phyloP scores from a whole-genome alignment of 495 filamentous ascomycete genomes.

The Penicillium cataractarum region DNA sequence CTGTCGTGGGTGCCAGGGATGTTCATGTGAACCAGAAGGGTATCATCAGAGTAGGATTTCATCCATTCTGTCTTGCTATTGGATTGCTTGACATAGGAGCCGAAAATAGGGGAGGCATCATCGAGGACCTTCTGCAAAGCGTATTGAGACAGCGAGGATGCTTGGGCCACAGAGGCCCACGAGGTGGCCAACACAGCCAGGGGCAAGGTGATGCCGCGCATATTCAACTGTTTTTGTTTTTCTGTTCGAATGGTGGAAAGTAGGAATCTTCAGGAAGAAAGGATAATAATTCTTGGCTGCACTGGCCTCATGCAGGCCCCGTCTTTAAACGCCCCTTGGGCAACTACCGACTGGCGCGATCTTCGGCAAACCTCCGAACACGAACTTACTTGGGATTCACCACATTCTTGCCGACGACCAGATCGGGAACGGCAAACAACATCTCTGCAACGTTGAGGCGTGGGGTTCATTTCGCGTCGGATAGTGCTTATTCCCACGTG shows the following conservation, averaged over 20 bases:
- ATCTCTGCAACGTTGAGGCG: not conserved
- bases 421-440: not conserved
- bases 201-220: not conserved
- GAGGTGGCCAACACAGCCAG: conserved; percentile 8
- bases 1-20: conserved; percentile 59
- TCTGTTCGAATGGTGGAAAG: not conserved
- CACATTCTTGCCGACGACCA: not conserved
- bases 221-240: not conserved
- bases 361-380: not conserved
- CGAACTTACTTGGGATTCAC: not conserved
- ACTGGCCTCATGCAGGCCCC: not conserved
- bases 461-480: not conserved
- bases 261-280: not conserved
- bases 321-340: not conserved
- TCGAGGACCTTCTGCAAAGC: conserved; percentile 47
- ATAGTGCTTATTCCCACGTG: conserved; percentile 21
- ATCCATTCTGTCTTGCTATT: conserved; percentile 50
- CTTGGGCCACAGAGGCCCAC: conserved; percentile 4
- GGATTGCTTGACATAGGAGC: conserved; percentile 31
- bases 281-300: not conserved
- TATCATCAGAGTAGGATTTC: conserved; percentile 44
- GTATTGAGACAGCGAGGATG: conserved; percentile 32
- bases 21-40: conserved; percentile 50
- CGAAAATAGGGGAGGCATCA: conserved; percentile 48
- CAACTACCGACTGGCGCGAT: not conserved